These are phyloP conservation scores for Ceratocystis variospora DNA, from an alignment of 2,329 filamentous ascomycete species.

Conservation along the genomic window DNA sequence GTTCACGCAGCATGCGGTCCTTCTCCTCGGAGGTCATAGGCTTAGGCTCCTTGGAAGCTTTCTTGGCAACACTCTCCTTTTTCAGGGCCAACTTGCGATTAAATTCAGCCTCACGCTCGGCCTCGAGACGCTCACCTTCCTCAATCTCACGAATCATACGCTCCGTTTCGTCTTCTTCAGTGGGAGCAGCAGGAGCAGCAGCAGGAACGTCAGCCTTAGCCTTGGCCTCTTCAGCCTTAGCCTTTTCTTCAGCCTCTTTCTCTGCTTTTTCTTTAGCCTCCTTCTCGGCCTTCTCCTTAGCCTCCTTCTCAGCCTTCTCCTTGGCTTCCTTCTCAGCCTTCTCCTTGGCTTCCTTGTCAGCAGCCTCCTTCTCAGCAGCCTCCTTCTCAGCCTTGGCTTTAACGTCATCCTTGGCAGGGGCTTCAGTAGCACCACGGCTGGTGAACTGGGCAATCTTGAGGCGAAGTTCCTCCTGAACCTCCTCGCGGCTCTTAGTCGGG, in stretches of 20 bases:
- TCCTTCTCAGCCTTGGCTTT: slow-evolving; percentile 24
- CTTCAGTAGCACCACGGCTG: slow-evolving; percentile 20
- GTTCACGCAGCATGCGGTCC: slow-evolving; percentile 54
- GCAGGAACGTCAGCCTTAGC: slow-evolving; percentile 21
- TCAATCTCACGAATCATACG: slow-evolving; percentile 50
- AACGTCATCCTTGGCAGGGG: slow-evolving; percentile 22
- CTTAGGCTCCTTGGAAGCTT: slow-evolving; percentile 24
- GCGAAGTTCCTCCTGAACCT: slow-evolving; percentile 72
- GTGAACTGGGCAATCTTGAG: slow-evolving; percentile 58
- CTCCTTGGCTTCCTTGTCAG: slow-evolving; percentile 25
- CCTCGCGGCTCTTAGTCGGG: slow-evolving; percentile 58
- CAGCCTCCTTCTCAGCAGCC: slow-evolving; percentile 23
- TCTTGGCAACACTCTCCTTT: slow-evolving; percentile 39
- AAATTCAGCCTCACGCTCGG: slow-evolving; percentile 36
- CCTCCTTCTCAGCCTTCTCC: slow-evolving; percentile 28
- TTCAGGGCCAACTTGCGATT: slow-evolving; percentile 33
- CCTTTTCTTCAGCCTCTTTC: slow-evolving; percentile 22
- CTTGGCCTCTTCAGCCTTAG: slow-evolving; percentile 24
- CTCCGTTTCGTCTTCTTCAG: slow-evolving; percentile 42
- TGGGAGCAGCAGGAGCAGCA: slow-evolving; percentile 26
- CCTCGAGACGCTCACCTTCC: slow-evolving; percentile 32
- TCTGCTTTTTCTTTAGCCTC: slow-evolving; percentile 22
- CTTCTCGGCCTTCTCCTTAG: slow-evolving; percentile 24
- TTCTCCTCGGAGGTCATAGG: slow-evolving; percentile 38
- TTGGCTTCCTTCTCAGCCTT: slow-evolving; percentile 27